Base-by-base conservation (phyloP, 163 green algal genomes). In the Chlamydomonas reinhardtii region DNA sequence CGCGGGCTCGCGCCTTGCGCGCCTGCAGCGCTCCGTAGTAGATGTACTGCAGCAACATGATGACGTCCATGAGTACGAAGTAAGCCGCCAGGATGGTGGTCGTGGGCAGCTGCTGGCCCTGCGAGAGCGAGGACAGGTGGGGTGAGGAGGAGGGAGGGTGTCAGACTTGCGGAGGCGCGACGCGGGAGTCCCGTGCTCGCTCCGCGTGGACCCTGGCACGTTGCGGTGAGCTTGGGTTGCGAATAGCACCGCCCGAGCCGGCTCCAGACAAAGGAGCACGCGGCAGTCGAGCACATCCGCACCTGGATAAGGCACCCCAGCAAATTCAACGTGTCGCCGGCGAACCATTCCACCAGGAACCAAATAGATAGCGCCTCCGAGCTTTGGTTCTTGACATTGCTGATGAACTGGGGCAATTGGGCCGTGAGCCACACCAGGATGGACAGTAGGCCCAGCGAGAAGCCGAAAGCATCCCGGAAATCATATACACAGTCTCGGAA, bases 251-350 rank as follows among this genome's bases (percentile, higher is more conserved):
- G 8, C 8, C 39, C 8, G 39, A 48, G 39, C 39, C 39, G 8
- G 39, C 39, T 5, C 5, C 17, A 56, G 9, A 56, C 48, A 56
- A 56, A 56, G 6, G 19, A 17, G 1, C 1, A 1, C 14, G 48
- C 48, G 12, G 48, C 1, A 1, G 48, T 20, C 48, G 48, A 9
- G 48, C 48, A 17, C 48, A 48, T 56, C 48, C 59, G 59, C 24
- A 65, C 59, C 31, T 35, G 71, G 32, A 87, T 87, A 4, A 98
- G 75, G 78, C 93, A 97, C 0, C 96, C 97, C 52, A 98, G 74
- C n/a, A 99, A 91, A 86, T 99, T 99, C 79, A 91, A 94, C 4
- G 96, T 97, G 91, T 99, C 97, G 5, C 97, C 97, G 86, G 95
- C 88, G 32, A 91, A 89, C 88, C 88, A 89, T 70, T 87, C 79